Evolutionary conservation across 2,329 filamentous ascomycete genomes (phyloP).

Genomic region (Capronia coronata): DNA sequence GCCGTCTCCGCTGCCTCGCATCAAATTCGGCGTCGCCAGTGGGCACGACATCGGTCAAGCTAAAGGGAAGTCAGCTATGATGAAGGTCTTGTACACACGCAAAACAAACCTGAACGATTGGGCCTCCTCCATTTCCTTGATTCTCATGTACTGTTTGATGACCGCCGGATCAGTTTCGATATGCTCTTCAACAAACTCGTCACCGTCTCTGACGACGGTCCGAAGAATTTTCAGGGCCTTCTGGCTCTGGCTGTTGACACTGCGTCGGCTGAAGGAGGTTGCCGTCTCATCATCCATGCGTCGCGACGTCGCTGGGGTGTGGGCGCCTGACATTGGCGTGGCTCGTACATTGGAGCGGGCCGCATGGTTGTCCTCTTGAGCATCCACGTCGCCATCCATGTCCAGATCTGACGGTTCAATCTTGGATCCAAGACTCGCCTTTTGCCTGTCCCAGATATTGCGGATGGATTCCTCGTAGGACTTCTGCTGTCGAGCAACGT

Average conservation of each 20-base stretch:
- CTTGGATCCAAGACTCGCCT: constrained; percentile 65
- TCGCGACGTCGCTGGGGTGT: constrained; percentile 49
- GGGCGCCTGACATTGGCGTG: constrained; percentile 61
- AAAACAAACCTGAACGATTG: constrained; percentile 63
- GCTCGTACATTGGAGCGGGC: constrained; percentile 40
- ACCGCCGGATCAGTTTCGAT: constrained; percentile 71
- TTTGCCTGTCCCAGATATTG: constrained; percentile 87
- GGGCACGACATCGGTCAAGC: constrained; percentile 38
- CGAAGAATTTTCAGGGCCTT: constrained; percentile 59
- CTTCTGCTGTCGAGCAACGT: constrained; percentile 87
- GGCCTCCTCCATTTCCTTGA: constrained; percentile 64
- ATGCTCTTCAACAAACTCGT: constrained; percentile 54
- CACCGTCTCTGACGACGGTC: constrained; percentile 55
- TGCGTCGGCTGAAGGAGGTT: constrained; percentile 69
- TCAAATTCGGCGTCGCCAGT: constrained; percentile 64
- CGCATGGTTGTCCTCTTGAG: constrained; percentile 43
- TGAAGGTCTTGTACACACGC: neutral
- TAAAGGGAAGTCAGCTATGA: constrained; percentile 14
- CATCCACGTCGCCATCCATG: constrained; percentile 52
- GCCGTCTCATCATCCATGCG: constrained; percentile 66
- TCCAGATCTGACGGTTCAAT: constrained; percentile 68
- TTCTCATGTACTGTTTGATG: constrained; percentile 79
- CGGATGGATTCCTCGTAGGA: constrained; percentile 88
- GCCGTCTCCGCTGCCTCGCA: constrained; percentile 54
- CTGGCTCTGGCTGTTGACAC: constrained; percentile 57